Conservation (phyloP, 2,329 filamentous ascomycete species). For the Raffaelea arxii region DNA sequence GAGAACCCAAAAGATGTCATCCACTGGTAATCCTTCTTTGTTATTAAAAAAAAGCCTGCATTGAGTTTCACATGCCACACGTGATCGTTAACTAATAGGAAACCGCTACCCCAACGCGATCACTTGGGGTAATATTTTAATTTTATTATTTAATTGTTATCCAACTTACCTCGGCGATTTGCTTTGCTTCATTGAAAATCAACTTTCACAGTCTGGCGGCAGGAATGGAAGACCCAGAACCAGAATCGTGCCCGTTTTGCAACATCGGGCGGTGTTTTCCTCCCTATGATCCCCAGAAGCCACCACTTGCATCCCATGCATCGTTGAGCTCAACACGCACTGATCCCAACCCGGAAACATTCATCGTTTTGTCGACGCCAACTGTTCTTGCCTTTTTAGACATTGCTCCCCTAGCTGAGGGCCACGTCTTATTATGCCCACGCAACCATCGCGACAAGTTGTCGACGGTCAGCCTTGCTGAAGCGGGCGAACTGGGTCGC, state of each 20-base stretch:
- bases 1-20: no score
- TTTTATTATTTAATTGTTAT: no score
- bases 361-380: conserved; percentile 68
- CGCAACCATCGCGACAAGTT: conserved; percentile 70
- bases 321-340: conserved; percentile 23
- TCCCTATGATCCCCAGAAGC: conserved; percentile 33
- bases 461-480: conserved; percentile 53
- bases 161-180: no score
- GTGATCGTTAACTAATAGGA: background rate
- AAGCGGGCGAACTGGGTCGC: conserved; percentile 57
- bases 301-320: conserved; percentile 27
- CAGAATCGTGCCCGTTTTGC: conserved; percentile 51
- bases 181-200: no score
- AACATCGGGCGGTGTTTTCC: conserved; percentile 41
- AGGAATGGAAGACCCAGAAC: no score
- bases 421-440: conserved; percentile 76
- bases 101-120: no score
- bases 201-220: no score
- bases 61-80: no score
- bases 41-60: no score
- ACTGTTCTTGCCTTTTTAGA: conserved; percentile 81
- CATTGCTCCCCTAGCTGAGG: conserved; percentile 76
- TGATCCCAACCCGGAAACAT: conserved; percentile 34
- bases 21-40: no score
- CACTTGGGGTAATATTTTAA: no score